Conservation (phyloP, 805 yeast genomes). For the Starmerella stellata region DNA sequence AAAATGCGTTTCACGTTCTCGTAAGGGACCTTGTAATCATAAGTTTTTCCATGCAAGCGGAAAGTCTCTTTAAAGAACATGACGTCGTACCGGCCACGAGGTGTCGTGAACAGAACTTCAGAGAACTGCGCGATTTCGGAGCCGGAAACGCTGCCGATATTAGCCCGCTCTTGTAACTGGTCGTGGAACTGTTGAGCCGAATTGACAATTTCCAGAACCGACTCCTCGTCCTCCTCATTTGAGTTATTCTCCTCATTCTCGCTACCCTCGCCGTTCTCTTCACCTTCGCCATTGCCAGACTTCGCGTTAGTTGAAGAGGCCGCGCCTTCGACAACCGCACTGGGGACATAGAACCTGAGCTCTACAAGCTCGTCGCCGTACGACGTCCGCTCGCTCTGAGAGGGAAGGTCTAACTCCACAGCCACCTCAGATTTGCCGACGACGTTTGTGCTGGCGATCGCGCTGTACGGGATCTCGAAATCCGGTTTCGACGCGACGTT, state of each 20-base stretch:
- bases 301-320: too few species aligned
- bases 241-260: slow-evolving; percentile 26
- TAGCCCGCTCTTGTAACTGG: slow-evolving; percentile 78
- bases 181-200: slow-evolving; percentile 81
- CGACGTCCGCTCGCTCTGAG: slow-evolving; percentile 30
- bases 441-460: slow-evolving; percentile 67
- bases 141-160: slow-evolving; percentile 84
- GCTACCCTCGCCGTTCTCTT: slow-evolving; percentile 18
- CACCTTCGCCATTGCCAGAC: slow-evolving; percentile 24
- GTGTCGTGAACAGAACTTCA: slow-evolving; percentile 82
- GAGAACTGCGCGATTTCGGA: slow-evolving; percentile 86
- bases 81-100: slow-evolving; percentile 95
- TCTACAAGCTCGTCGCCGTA: slow-evolving; percentile 96
- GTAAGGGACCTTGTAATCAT: slow-evolving; percentile 88
- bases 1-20: slow-evolving; percentile 78
- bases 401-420: slow-evolving; percentile 52
- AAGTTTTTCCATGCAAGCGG: slow-evolving; percentile 90
- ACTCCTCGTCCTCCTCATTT: too few species aligned
- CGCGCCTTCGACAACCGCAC: slow-evolving; percentile 30
- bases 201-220: slow-evolving; percentile 32
- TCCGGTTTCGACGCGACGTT: slow-evolving; percentile 73
- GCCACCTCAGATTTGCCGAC: slow-evolving; percentile 90
- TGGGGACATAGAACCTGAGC: slow-evolving; percentile 83
- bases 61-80: slow-evolving; percentile 78
- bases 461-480: slow-evolving; percentile 73